Base-by-base conservation (phyloP, 768 basidiomycete genomes). In the Holtermannia corniformis region DNA sequence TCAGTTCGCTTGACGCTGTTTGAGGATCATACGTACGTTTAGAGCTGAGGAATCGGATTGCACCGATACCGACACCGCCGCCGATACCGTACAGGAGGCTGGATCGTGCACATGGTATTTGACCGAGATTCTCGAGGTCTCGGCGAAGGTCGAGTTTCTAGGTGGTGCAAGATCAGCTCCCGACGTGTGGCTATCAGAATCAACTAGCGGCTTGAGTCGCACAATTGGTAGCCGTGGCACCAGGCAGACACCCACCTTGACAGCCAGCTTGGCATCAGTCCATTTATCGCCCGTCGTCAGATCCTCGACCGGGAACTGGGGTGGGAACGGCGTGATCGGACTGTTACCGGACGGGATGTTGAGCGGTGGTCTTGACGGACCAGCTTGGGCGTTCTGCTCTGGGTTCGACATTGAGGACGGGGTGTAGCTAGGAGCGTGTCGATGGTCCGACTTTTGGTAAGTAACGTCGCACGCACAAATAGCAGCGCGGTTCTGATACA, bases 51-150 rank as follows among this genome's bases (percentile, higher is more conserved):
- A 59, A 72, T 11, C 62, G 48, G 1, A 72, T 56, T 22, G 65
- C 64, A 0, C 70, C 70, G 25, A 72, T 51, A 2, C 66, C 70
- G 13, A 57, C 46, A 16, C 68, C 70, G 3, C 66, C 70, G 3
- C 54, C 67, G 11, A 72, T 72, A 3, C 70, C 70, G 52, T 64
- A 67, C 12, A 72, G 50, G 49, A 72, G 43, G 49, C 64, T 66
- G 41, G 59, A 61, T 23, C 70, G 52, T 1, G 61, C 63, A 51
- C 70, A 72, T 19, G 70, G 70, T 44, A 72, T 62, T 22, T 59
- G 50, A 5, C 63, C 70, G 46, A 72, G 65, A 46, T 70, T 61
- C 54, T 60, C 46, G 12, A 71, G 54, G 54, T 68, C 70, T 16
- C 63, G 50, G 21, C 50, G 44, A 16, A 58, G 55, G 27, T 56